Conservation (phyloP, 2,329 filamentous ascomycete genomes). For the Trichoderma endophyticum region DNA sequence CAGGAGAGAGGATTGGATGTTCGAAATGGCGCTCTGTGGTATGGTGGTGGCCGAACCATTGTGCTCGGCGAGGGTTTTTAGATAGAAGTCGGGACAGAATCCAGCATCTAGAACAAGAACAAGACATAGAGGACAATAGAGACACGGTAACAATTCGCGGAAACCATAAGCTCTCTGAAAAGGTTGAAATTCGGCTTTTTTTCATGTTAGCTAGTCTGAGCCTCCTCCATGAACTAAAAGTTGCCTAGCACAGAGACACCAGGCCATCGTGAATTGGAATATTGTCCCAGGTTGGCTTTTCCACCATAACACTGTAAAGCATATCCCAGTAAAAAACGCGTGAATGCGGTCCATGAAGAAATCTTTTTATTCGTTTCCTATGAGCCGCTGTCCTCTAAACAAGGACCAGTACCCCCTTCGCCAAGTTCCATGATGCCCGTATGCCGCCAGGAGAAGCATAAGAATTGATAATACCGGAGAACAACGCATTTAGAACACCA, state of each 20-base stretch:
- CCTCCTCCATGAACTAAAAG: neutral
- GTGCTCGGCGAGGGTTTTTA: slow-evolving; percentile 60
- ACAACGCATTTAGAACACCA: slow-evolving; percentile 87
- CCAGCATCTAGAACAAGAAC: neutral
- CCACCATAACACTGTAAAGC: slow-evolving; percentile 2
- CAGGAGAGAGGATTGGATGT: slow-evolving; percentile 78
- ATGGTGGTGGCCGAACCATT: slow-evolving; percentile 75
- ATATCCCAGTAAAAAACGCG: slow-evolving; percentile 11
- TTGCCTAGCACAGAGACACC: slow-evolving; percentile 8
- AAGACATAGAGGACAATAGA: neutral
- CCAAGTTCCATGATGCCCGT: slow-evolving; percentile 49
- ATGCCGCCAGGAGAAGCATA: slow-evolving; percentile 44
- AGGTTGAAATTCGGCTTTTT: neutral
- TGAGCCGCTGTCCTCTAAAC: slow-evolving; percentile 40
- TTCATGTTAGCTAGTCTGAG: slow-evolving; percentile 10
- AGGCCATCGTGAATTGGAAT: slow-evolving; percentile 5
- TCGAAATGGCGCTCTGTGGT: slow-evolving; percentile 77
- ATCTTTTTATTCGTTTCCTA: slow-evolving; percentile 43
- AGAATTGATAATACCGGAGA: slow-evolving; percentile 41
- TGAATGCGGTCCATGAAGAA: slow-evolving; percentile 16
- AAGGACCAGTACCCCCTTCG: slow-evolving; percentile 46
- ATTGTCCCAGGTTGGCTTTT: neutral
- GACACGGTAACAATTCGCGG: neutral
- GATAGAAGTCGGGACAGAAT: slow-evolving; percentile 3
- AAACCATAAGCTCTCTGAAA: neutral